Evolutionary conservation across 352 stramenopile genomes (phyloP).

Genomic region (Pilasporangium apinafurcum): DNA sequence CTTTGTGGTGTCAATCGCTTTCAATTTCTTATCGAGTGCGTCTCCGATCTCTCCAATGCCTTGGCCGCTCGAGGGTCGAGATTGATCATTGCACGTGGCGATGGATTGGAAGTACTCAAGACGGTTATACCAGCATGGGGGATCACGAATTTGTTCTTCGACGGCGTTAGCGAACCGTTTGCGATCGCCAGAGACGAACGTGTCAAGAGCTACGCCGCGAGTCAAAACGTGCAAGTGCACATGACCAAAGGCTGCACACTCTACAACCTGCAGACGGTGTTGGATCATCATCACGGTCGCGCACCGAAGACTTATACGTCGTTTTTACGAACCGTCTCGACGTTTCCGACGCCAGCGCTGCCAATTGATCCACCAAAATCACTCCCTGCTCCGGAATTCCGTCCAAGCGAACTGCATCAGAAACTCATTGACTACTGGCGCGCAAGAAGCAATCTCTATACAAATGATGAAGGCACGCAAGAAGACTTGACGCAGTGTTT

Average conservation of each 20-base stretch:
- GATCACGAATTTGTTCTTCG: conserved; percentile 89
- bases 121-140: conserved; percentile 78
- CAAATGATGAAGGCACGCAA: neutral
- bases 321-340: conserved; percentile 48
- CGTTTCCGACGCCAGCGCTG: conserved; percentile 39
- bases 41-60: conserved; percentile 74
- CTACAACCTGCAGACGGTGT: conserved; percentile 62
- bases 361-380: conserved; percentile 43
- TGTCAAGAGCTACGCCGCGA: conserved; percentile 42
- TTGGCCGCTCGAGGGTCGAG: conserved; percentile 55
- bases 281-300: conserved; percentile 40
- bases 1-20: conserved; percentile 74
- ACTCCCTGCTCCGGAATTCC: conserved; percentile 22
- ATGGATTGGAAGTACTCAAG: conserved; percentile 75
- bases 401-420: conserved; percentile 54
- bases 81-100: conserved; percentile 68
- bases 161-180: conserved; percentile 90
- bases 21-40: conserved; percentile 93
- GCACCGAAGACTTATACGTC: conserved; percentile 76
- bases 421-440: conserved; percentile 52
- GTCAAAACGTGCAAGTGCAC: conserved; percentile 63
- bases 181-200: conserved; percentile 72
- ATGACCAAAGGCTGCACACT: conserved; percentile 61
- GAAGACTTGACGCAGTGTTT: conserved; percentile 23
- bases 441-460: too few relatives aligned